A percentile compares a stretch with the other conserved stretches of the same genome.
Conservation (phyloP, 495 filamentous ascomycete genomes). For the Tirmania nivea region DNA sequence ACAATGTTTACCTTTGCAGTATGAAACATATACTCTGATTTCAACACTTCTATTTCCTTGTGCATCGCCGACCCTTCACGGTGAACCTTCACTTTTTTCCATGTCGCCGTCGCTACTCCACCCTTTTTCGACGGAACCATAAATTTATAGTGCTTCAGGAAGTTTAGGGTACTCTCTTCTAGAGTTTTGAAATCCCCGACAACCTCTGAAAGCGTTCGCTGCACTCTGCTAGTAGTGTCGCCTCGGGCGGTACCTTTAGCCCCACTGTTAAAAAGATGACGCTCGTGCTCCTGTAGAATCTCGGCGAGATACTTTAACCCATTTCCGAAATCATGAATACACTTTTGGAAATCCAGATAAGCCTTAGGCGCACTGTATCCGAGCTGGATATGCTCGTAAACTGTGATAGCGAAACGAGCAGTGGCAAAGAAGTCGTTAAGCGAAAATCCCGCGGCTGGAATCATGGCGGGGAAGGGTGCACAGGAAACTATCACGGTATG, state of each 20-base stretch:
- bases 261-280: not conserved
- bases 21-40: slow-evolving; percentile 3
- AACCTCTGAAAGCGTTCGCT: slow-evolving; percentile 1
- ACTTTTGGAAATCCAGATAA: slow-evolving; percentile 15
- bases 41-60: slow-evolving; percentile 5
- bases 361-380: slow-evolving; percentile 15
- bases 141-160: slow-evolving; percentile 6
- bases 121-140: not conserved
- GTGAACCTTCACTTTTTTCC: not conserved
- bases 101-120: not conserved
- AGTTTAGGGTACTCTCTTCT: not conserved
- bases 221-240: slow-evolving; percentile 4
- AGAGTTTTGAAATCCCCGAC: slow-evolving; percentile 7
- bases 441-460: slow-evolving; percentile 16
- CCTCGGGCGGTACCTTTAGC: not conserved
- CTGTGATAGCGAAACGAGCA: slow-evolving; percentile 3
- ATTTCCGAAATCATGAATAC: slow-evolving; percentile 19
- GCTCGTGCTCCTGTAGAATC: slow-evolving; percentile 14
- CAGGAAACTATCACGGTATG: too few species aligned
- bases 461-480: not conserved
- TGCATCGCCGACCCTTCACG: slow-evolving; percentile 3
- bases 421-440: slow-evolving; percentile 16
- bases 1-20: slow-evolving; percentile 8
- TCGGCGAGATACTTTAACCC: slow-evolving; percentile 20
- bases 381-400: slow-evolving; percentile 1